These are phyloP conservation scores for Fraxinus paxiana DNA, from an alignment of 305 asterid species.

Conservation along the genomic window DNA sequence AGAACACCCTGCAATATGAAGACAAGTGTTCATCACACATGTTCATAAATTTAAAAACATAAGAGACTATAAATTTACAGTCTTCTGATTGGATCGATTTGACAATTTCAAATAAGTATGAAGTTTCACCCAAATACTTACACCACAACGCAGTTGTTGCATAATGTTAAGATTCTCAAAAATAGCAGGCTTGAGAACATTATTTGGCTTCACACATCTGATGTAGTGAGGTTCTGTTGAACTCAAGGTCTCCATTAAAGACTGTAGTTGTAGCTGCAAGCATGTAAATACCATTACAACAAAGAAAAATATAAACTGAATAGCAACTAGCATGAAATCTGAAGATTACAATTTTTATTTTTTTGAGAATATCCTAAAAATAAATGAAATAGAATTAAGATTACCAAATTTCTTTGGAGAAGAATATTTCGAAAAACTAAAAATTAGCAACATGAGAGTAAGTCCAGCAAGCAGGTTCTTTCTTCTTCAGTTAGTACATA, in stretches of 20 bases:
- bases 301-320: constrained; percentile 12
- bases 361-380: constrained; percentile 1
- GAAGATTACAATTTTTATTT: constrained; percentile 8
- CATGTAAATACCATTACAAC: constrained; percentile 25
- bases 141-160: constrained; percentile 99
- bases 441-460: background rate
- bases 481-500: background rate
- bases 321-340: background rate
- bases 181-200: constrained; percentile 84
- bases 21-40: constrained; percentile 16
- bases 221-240: constrained; percentile 98
- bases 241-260: constrained; percentile 92
- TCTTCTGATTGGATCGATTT: constrained; percentile 11
- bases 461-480: background rate
- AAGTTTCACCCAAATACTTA: constrained; percentile 48
- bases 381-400: background rate
- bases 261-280: constrained; percentile 92
- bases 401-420: background rate
- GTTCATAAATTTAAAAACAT: background rate
- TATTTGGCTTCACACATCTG: constrained; percentile 98
- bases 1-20: constrained; percentile 74
- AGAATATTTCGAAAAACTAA: background rate
- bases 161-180: constrained; percentile 88
- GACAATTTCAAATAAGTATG: constrained; percentile 22
- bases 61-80: background rate